These are phyloP conservation scores for Pyrenochaeta sp. DNA, from an alignment of 2,329 filamentous ascomycete genomes.

Conservation along the genomic window DNA sequence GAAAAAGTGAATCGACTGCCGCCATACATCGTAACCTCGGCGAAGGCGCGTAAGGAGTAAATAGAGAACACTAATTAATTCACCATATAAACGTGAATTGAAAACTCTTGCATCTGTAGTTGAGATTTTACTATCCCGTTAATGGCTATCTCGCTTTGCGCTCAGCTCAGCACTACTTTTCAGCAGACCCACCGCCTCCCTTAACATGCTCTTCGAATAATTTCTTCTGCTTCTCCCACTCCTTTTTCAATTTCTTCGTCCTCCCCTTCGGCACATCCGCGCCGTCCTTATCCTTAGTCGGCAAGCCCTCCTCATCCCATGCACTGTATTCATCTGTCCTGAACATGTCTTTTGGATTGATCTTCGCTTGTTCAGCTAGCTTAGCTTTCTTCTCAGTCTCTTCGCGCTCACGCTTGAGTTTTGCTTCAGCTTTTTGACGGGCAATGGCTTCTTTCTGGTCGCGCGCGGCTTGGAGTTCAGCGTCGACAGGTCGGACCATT, in stretches of 20 bases:
- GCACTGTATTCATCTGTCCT: conserved; percentile 69
- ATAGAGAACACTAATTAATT: too few species aligned
- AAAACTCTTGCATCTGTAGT: too few species aligned
- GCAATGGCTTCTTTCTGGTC: conserved; percentile 62
- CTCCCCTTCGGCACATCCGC: conserved; percentile 82
- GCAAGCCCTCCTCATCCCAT: conserved; percentile 85
- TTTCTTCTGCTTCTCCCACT: conserved; percentile 92
- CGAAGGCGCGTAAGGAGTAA: too few species aligned
- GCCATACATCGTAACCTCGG: too few species aligned
- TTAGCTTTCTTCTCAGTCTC: conserved; percentile 63
- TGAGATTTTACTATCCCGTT: too few species aligned
- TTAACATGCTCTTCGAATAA: conserved; percentile 65
- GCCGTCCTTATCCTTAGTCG: conserved; percentile 78
- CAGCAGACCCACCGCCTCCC: not conserved
- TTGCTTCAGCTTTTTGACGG: conserved; percentile 54
- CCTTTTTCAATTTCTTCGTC: conserved; percentile 84
- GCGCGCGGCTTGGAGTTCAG: conserved; percentile 62
- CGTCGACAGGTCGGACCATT: conserved; percentile 73
- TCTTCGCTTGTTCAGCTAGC: conserved; percentile 64
- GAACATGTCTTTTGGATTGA: conserved; percentile 68
- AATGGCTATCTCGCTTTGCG: too few species aligned
- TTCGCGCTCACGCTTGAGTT: conserved; percentile 66
- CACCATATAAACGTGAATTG: too few species aligned
- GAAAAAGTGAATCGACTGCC: too few species aligned
- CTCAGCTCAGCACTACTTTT: not conserved